A percentile compares a stretch with the other conserved stretches of the same genome.
phyloP scores from a whole-genome alignment of 164 flowering plant genomes.

The grape (Vitis vinifera) region ASM3070453v1 NC_081813.1:2286001-2286500 shows the following conservation, averaged over 20 bases:
- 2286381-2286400: neutral
- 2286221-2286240: neutral
- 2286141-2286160: conserved; percentile 94
- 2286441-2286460: conserved; percentile 85
- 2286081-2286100: conserved; percentile 65
- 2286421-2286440: conserved; percentile 88
- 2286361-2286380: neutral
- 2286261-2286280: no score
- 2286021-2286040: neutral
- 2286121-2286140: conserved; percentile 99
- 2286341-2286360: neutral
- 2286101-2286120: conserved; percentile 97
- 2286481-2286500: conserved; percentile 89
- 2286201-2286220: neutral
- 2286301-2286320: neutral
- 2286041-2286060: conserved; percentile 1
- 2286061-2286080: neutral
- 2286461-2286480: conserved; percentile 94
- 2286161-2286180: conserved; percentile 50
- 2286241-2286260: no score
- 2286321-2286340: neutral
- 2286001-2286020: neutral
- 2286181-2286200: neutral
- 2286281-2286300: neutral
- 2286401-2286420: conserved; percentile 39